phyloP scores from a whole-genome alignment of 106 monocot species.

The Alisma plantagoaquatica region DNA sequence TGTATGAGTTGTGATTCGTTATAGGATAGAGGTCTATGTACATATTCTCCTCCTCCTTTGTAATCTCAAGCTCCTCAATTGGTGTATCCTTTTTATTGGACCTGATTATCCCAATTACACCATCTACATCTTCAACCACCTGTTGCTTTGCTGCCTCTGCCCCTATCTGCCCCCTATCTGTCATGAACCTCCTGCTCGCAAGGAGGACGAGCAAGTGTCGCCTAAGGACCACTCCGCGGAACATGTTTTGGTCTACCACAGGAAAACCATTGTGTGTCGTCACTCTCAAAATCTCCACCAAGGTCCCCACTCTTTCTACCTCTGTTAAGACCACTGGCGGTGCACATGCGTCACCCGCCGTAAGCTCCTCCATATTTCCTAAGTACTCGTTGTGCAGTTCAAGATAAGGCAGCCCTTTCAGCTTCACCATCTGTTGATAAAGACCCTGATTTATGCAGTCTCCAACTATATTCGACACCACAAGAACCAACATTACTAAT shows the following conservation, averaged over 20 bases:
- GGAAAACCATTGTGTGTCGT: slow-evolving; percentile 95
- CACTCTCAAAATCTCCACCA: slow-evolving; percentile 39
- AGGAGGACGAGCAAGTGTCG: slow-evolving; percentile 67
- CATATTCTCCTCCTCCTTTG: slow-evolving; percentile 60
- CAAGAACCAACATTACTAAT: slow-evolving; percentile 84
- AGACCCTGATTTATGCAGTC: slow-evolving; percentile 40
- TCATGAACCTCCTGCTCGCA: slow-evolving; percentile 47
- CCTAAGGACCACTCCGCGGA: slow-evolving; percentile 49
- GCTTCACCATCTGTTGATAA: slow-evolving; percentile 35
- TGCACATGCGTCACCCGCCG: slow-evolving; percentile 32
- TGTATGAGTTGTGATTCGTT: slow-evolving; percentile 50
- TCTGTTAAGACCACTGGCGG: slow-evolving; percentile 34
- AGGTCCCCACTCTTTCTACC: slow-evolving; percentile 40
- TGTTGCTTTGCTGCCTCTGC: slow-evolving; percentile 14
- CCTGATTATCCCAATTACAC: slow-evolving; percentile 58
- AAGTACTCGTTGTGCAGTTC: slow-evolving; percentile 36
- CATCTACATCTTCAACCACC: slow-evolving; percentile 45
- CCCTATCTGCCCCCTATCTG: slow-evolving; percentile 20
- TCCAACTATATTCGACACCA: slow-evolving; percentile 63
- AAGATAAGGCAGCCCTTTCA: slow-evolving; percentile 60
- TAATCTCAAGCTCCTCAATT: slow-evolving; percentile 35
- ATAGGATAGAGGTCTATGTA: slow-evolving; percentile 59
- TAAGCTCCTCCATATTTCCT: slow-evolving; percentile 38
- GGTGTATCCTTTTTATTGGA: slow-evolving; percentile 39
- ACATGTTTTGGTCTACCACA: slow-evolving; percentile 46